Evolutionary conservation across 2,329 filamentous ascomycete genomes (phyloP), one percentile per base, ranked within the genome.

Genomic region (Cladosporium oxysporum): DNA sequence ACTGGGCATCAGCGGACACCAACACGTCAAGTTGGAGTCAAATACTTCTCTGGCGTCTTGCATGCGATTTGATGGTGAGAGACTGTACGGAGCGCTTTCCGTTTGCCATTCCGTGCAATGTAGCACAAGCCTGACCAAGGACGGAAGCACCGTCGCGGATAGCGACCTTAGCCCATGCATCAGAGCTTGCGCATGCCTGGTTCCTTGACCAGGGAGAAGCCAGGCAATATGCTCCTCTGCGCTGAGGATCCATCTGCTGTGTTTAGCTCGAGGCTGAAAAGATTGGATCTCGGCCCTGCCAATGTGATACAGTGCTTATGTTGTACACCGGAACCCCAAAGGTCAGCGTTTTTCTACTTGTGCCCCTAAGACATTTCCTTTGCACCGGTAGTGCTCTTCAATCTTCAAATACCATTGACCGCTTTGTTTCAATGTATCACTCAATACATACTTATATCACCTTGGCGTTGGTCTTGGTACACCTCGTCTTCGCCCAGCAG

Each of bases 401-500:
- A n/a, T 14, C 37, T 47, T 3, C 21, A 16, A 21, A 8, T 8
- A 29, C 35, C 44, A 18, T 10, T 21, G 18, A 28, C 35, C 35
- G 1, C 8, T 28, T 29, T 14, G 14, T 29, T 26, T n/a, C 37
- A 4, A 59, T 59, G 57, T 37, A 37, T 47, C 23, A 26, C 21
- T 23, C 2, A 35, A 11, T 16, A 44, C 6, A 44, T 31, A 21
- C 3, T n/a, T 59, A 21, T 41, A 11, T 7, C 18, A 31, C 37
- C 16, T 31, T 61, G 28, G 41, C 63, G 29, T 33, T 66, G 7
- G n/a, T 67, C 5, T 37, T 69, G 6, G 28, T 44, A 21, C 58
- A 21, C 5, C 41, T 50, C 33, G 55, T 50, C 8, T 23, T 28
- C 12, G 70, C 66, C n/a, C 73, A 74, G 37, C 71, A 75, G 57